These are phyloP conservation scores for Elaeis guineensis DNA, from an alignment of 176 grass and related monocot genomes.

Conservation along the genomic window DNA sequence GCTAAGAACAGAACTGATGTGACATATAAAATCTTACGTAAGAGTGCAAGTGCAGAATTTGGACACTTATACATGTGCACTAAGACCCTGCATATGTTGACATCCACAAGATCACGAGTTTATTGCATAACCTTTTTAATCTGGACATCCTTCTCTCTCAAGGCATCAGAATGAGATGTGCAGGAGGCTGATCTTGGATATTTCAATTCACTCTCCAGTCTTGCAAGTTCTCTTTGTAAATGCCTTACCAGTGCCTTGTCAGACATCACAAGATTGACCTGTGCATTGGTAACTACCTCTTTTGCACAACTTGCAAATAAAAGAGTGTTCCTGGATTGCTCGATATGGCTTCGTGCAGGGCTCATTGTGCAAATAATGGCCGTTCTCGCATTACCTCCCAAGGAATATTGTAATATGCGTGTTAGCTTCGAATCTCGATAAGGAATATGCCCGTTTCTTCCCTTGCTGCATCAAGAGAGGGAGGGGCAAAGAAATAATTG, in stretches of 20 bases:
- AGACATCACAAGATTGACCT: constrained; percentile 82
- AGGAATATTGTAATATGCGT: constrained; percentile 66
- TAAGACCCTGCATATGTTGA: no score
- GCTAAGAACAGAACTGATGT: no score
- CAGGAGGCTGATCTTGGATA: constrained; percentile 34
- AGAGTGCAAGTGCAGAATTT: no score
- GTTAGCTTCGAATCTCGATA: constrained; percentile 96
- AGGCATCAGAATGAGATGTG: constrained; percentile 35
- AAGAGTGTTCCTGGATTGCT: constrained; percentile 88
- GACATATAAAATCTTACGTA: no score
- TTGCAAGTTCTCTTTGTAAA: constrained; percentile 69
- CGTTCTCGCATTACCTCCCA: constrained; percentile 83
- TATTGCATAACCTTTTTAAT: constrained; percentile 55
- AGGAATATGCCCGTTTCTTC: constrained; percentile 71
- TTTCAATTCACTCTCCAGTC: constrained; percentile 61
- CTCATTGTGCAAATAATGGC: constrained; percentile 96
- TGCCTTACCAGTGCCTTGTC: constrained; percentile 84
- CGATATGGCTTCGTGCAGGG: constrained; percentile 56
- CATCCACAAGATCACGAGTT: no score
- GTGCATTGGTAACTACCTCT: constrained; percentile 62
- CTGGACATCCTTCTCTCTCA: constrained; percentile 65
- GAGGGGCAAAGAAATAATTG: no score
- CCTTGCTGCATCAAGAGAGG: constrained; percentile 40
- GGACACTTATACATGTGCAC: no score
- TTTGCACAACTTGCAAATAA: constrained; percentile 84